A percentile compares a stretch with the other conserved stretches of the same genome.
These are phyloP conservation scores for Didymella glomerata DNA, from an alignment of 2,329 filamentous ascomycete species.

Conservation along the genomic window DNA sequence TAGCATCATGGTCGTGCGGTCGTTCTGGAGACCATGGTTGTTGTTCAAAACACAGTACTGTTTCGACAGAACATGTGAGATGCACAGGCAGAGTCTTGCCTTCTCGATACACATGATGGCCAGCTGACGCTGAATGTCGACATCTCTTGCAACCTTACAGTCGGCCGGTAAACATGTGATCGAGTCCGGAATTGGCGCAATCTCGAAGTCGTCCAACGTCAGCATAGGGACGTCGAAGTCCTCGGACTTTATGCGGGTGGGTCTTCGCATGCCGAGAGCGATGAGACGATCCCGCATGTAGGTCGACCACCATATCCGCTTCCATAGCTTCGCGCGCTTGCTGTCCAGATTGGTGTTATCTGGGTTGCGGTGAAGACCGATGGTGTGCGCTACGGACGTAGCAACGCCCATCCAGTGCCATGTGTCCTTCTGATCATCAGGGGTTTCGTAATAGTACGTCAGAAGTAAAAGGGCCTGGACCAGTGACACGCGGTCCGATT, in stretches of 20 bases:
- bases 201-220: constrained; percentile 83
- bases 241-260: constrained; percentile 89
- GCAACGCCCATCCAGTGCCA: constrained; percentile 99
- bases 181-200: constrained; percentile 70
- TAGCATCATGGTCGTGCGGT: constrained; percentile 83
- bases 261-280: constrained; percentile 90
- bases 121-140: constrained; percentile 76
- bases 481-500: constrained; percentile 85
- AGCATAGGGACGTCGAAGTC: constrained; percentile 96
- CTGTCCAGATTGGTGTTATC: constrained; percentile 77
- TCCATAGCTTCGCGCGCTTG: constrained; percentile 83
- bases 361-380: constrained; percentile 89
- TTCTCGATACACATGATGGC: constrained; percentile 92
- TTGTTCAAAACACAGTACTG: constrained; percentile 93
- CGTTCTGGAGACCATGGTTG: constrained; percentile 74
- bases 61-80: constrained; percentile 86
- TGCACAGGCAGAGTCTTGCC: constrained; percentile 85
- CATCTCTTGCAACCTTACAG: constrained; percentile 75
- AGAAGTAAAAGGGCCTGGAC: constrained; percentile 89
- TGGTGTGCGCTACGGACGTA: constrained; percentile 90
- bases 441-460: constrained; percentile 98
- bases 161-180: constrained; percentile 73
- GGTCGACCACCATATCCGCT: constrained; percentile 97
- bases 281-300: constrained; percentile 95
- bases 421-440: constrained; percentile 95